Percentiles rank a stretch among this genome's conserved stretches.
phyloP scores from a whole-genome alignment of 305 asterid species.

The Fraxinus ornus region DNA sequence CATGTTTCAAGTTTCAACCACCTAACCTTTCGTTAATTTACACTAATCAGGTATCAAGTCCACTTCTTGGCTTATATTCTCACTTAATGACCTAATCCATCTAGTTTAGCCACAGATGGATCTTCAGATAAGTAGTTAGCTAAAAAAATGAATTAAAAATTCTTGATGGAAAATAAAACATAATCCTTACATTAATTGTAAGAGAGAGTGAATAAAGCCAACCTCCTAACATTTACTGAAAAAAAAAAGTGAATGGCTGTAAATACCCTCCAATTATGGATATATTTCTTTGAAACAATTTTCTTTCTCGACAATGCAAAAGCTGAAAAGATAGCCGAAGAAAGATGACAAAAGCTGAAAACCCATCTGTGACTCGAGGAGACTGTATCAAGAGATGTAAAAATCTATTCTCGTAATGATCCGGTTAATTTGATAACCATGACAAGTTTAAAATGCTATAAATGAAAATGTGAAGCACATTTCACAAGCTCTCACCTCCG shows the following conservation, averaged over 20 bases:
- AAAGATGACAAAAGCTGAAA: slow-evolving; percentile 8
- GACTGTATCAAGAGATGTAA: background rate
- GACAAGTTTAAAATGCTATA: background rate
- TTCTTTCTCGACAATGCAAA: background rate
- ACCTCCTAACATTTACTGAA: background rate
- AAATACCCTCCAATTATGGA: background rate
- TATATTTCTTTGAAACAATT: background rate
- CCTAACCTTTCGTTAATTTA: background rate
- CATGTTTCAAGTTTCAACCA: background rate
- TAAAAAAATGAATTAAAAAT: background rate
- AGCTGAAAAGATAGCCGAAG: slow-evolving; percentile 4
- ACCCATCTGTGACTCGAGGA: background rate
- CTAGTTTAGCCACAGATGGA: background rate
- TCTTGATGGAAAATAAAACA: background rate
- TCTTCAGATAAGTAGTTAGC: background rate
- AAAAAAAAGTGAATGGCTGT: background rate
- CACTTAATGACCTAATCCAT: background rate
- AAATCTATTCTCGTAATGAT: background rate
- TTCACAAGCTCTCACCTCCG: slow-evolving; percentile 61
- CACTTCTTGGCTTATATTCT: background rate
- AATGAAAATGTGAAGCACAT: slow-evolving; percentile 12
- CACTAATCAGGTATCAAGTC: background rate
- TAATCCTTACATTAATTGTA: background rate
- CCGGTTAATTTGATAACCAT: background rate
- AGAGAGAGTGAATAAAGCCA: background rate